A percentile compares a stretch with the other conserved stretches of the same genome.
phyloP scores from a whole-genome alignment of 495 filamentous ascomycete genomes.

The Parathielavia hyrcaniae region DNA sequence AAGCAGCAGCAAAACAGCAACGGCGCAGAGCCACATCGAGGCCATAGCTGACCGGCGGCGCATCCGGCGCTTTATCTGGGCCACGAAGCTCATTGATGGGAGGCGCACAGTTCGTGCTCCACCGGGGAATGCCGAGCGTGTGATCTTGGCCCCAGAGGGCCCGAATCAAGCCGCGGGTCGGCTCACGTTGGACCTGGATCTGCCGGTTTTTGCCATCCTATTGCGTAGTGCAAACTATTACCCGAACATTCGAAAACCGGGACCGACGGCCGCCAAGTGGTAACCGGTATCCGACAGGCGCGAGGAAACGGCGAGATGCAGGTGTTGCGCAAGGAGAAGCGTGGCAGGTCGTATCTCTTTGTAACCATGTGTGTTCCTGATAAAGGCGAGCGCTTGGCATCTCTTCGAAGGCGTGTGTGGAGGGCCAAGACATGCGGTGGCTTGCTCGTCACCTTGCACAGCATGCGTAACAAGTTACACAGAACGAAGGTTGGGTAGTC shows the following conservation, averaged over 20 bases:
- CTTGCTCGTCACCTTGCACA: too few species aligned
- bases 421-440: too few species aligned
- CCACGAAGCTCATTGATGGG: neutral
- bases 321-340: neutral
- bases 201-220: neutral
- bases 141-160: slow-evolving; percentile 4
- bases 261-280: too few species aligned
- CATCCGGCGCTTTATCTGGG: neutral
- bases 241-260: too few species aligned
- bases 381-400: too few species aligned
- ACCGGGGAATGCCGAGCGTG: neutral
- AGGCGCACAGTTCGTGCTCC: neutral
- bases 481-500: too few species aligned
- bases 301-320: neutral
- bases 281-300: neutral
- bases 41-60: neutral
- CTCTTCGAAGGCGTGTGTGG: too few species aligned
- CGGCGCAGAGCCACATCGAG: slow-evolving; percentile 4
- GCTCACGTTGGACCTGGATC: too few species aligned
- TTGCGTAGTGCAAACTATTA: neutral
- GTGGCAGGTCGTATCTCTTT: too few species aligned
- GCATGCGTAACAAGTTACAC: too few species aligned
- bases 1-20: slow-evolving; percentile 6
- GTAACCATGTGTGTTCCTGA: too few species aligned
- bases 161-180: too few species aligned